These are phyloP conservation scores for Macrolepiota dolichaula DNA, from an alignment of 768 basidiomycete genomes.

Conservation along the genomic window DNA sequence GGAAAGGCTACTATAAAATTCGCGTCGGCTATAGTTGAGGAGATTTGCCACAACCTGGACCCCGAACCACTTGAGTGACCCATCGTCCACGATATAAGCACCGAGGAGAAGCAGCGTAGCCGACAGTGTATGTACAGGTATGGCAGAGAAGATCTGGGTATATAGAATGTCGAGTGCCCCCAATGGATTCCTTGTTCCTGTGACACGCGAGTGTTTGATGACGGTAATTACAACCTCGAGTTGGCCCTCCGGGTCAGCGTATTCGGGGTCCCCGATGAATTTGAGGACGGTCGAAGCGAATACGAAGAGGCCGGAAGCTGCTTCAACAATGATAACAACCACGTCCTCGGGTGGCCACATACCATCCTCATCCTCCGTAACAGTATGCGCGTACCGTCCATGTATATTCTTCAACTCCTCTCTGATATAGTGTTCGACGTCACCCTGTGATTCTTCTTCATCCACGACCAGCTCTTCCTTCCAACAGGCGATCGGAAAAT, in stretches of 20 bases:
- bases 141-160: neutral
- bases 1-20: neutral
- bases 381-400: neutral
- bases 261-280: slow-evolving; percentile 14
- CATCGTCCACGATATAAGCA: neutral
- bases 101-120: neutral
- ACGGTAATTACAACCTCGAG: neutral
- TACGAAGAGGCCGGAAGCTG: slow-evolving; percentile 13
- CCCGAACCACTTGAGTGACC: too few species aligned
- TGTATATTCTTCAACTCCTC: neutral
- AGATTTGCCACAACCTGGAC: neutral
- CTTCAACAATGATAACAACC: neutral
- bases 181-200: neutral
- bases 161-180: slow-evolving; percentile 9
- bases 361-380: too few species aligned
- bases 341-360: slow-evolving; percentile 11
- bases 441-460: neutral
- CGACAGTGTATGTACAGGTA: neutral
- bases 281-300: slow-evolving; percentile 10
- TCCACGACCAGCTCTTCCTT: neutral
- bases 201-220: neutral
- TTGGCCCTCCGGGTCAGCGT: neutral
- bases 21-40: neutral
- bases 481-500: neutral
- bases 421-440: neutral